Evolutionary conservation across 129 eudicot species (phyloP).

Genomic region (Silybum marianum): DNA sequence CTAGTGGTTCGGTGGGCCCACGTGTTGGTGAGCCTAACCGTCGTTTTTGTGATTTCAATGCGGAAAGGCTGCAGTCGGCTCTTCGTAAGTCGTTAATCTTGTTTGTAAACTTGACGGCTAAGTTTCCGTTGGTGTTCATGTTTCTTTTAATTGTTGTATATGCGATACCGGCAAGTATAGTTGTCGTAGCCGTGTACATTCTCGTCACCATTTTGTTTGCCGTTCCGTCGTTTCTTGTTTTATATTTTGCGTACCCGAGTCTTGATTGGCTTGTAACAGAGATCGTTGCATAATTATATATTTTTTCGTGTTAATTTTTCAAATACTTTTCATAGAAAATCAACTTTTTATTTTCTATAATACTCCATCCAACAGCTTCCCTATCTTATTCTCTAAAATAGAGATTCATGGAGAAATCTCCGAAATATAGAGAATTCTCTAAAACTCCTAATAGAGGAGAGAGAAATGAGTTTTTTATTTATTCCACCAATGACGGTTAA

Average conservation of each 20-base stretch:
- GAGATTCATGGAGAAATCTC: no score
- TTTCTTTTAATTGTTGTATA: conserved; percentile 47
- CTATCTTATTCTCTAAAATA: no score
- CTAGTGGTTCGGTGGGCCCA: background rate
- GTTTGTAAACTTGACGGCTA: conserved; percentile 52
- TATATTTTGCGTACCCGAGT: conserved; percentile 67
- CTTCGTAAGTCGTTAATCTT: conserved; percentile 57
- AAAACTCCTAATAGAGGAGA: no score
- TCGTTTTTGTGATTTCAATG: background rate
- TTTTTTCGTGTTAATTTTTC: no score
- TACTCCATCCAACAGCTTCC: no score
- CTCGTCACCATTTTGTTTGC: conserved; percentile 64
- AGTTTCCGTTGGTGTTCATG: conserved; percentile 53
- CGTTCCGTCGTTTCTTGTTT: conserved; percentile 60
- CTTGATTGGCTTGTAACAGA: conserved; percentile 67
- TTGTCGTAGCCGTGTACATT: conserved; percentile 50
- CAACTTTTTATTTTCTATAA: no score
- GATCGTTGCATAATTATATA: conserved; percentile 21
- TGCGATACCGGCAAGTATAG: conserved; percentile 56
- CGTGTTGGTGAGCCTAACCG: conserved; percentile 15
- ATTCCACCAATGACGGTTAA: no score
- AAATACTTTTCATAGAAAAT: no score
- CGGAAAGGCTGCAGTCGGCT: conserved; percentile 48
- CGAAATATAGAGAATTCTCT: no score
- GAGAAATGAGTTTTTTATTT: no score